Evolutionary conservation across 345 rosid species (phyloP).

Genomic region (Eucalyptus lansdowneana): DNA sequence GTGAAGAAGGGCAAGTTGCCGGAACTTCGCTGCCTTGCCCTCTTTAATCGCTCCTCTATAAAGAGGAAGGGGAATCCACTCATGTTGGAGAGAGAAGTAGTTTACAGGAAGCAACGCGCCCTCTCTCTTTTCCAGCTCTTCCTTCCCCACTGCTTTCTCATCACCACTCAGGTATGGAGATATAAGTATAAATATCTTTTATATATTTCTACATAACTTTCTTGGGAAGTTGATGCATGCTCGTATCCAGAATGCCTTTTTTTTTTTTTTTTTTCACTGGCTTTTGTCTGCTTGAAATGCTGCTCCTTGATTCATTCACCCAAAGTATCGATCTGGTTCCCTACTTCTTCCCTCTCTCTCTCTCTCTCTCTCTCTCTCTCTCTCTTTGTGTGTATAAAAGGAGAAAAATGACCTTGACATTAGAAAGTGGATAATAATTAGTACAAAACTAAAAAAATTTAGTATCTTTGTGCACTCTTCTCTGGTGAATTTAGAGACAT

Average conservation of each 20-base stretch:
- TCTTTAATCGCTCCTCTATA: background rate
- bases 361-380: no score
- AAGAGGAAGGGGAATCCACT: background rate
- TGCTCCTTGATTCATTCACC: background rate
- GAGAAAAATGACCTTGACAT: background rate
- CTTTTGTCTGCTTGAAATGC: background rate
- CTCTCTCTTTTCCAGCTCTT: background rate
- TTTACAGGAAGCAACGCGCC: background rate
- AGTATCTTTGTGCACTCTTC: background rate
- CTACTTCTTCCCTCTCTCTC: background rate
- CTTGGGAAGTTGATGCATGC: background rate
- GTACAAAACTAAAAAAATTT: background rate
- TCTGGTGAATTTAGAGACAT: background rate
- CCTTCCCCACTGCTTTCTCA: background rate
- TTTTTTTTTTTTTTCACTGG: background rate
- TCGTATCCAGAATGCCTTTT: background rate
- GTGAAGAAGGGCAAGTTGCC: background rate
- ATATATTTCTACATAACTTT: background rate
- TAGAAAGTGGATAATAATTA: background rate
- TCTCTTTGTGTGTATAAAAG: background rate
- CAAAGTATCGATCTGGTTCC: background rate
- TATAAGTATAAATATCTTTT: background rate
- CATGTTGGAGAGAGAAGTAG: background rate
- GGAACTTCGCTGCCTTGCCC: background rate
- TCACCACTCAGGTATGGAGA: background rate